A percentile compares a stretch with the other conserved stretches of the same genome.
These are phyloP conservation scores for Xylariales sp. DNA, from an alignment of 2,329 filamentous ascomycete genomes.

Conservation along the genomic window DNA sequence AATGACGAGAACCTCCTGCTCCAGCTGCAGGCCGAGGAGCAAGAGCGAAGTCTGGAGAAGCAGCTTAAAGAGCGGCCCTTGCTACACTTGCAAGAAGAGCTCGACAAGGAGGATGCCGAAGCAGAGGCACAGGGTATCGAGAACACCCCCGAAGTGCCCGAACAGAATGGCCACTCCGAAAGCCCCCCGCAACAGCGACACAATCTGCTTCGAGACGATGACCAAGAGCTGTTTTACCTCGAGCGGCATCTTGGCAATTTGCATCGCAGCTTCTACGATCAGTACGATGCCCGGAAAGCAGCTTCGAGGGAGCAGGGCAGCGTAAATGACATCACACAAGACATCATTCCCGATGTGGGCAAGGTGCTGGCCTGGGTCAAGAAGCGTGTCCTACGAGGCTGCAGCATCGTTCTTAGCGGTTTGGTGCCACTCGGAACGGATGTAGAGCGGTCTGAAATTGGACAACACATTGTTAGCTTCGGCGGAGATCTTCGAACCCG, in stretches of 20 bases:
- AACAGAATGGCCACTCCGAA: constrained; percentile 20
- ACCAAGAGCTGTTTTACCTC: constrained; percentile 74
- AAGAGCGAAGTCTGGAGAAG: constrained; percentile 81
- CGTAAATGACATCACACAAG: constrained; percentile 34
- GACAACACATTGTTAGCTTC: constrained; percentile 80
- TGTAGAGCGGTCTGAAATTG: constrained; percentile 78
- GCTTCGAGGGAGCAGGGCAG: constrained; percentile 33
- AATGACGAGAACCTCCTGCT: constrained; percentile 41
- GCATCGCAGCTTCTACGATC: constrained; percentile 76
- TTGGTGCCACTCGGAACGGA: constrained; percentile 80
- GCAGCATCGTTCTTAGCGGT: constrained; percentile 83
- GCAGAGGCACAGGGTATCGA: constrained; percentile 16
- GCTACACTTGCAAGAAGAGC: constrained; percentile 84
- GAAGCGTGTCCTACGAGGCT: constrained; percentile 65
- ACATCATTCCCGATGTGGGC: constrained; percentile 77
- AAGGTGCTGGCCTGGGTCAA: constrained; percentile 82
- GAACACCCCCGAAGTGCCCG: constrained; percentile 14
- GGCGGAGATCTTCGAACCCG: constrained; percentile 62
- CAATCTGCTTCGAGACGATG: constrained; percentile 81
- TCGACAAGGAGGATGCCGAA: constrained; percentile 78
- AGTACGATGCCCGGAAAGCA: constrained; percentile 63
- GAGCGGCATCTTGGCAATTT: constrained; percentile 71
- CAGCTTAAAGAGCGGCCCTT: constrained; percentile 87
- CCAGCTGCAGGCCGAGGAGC: constrained; percentile 74
- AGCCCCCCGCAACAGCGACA: constrained; percentile 49